These are phyloP conservation scores for Xylaria sp. DNA, from an alignment of 2,329 filamentous ascomycete species.

Conservation along the genomic window DNA sequence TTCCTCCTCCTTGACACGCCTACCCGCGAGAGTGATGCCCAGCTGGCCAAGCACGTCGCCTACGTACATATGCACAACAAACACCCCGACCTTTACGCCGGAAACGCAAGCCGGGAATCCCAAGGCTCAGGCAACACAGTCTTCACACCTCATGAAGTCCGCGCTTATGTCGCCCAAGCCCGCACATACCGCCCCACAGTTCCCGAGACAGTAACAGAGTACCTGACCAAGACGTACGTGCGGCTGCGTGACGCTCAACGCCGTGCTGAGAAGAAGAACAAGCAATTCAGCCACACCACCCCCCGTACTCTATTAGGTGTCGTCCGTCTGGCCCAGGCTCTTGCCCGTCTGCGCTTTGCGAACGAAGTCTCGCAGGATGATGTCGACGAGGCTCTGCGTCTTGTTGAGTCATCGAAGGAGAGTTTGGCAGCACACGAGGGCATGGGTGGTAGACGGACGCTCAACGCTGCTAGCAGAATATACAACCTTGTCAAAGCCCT, in stretches of 20 bases:
- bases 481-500: conserved; percentile 90
- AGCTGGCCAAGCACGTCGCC: conserved; percentile 90
- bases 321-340: conserved; percentile 85
- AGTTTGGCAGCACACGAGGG: conserved; percentile 68
- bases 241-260: conserved; percentile 89
- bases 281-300: conserved; percentile 90
- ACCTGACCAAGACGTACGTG: conserved; percentile 96
- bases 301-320: conserved; percentile 90
- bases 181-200: conserved; percentile 84
- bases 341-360: conserved; percentile 86
- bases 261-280: conserved; percentile 82
- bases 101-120: conserved; percentile 39
- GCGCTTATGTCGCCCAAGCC: conserved; percentile 91
- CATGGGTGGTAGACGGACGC: conserved; percentile 55
- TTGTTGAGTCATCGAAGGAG: conserved; percentile 91
- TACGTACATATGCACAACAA: conserved; percentile 96
- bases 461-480: conserved; percentile 82
- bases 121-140: conserved; percentile 48
- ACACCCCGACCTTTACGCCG: conserved; percentile 67
- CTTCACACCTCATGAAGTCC: conserved; percentile 88
- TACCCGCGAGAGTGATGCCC: conserved; percentile 80
- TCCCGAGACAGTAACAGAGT: conserved; percentile 80
- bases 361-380: conserved; percentile 82
- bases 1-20: conserved; percentile 97
- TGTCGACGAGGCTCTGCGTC: conserved; percentile 86